Evolutionary conservation across 2,329 filamentous ascomycete species (phyloP), one percentile per base, ranked within the genome.

Genomic region (Cercospora zeina): DNA sequence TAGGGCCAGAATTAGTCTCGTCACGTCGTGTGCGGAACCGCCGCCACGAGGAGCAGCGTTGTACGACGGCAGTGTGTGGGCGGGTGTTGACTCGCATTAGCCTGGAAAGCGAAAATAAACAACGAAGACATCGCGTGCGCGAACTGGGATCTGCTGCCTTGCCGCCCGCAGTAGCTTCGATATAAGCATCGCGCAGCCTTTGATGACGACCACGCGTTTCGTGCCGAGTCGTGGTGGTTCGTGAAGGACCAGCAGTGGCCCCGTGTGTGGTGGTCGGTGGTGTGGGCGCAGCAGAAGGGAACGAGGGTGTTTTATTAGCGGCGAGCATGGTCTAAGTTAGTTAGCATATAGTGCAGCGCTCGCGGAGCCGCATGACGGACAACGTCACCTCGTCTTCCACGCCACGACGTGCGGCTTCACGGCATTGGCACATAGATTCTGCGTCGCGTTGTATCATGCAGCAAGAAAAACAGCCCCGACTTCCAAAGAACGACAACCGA

Each of bases 11-110:
- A 21, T 49, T 49, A 49, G 42, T 49, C 42, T 49, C 24, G n/a
- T n/a, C n/a, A n/a, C n/a, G n/a, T n/a, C n/a, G 31, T 10, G 11
- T 24, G 42, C 24, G 42, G 42, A 21, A 49, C 42, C 21, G 42
- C 42, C 42, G 59, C 30, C 59, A 62, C 58, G 58, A 60, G 51
- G 58, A 54, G 49, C 37, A 53, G 45, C 59, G 54, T 56, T 62
- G 59, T 53, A 57, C 53, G 50, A 36, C 53, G 51, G 14, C 31
- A 53, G 49, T 14, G 49, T 53, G 31, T 31, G 49, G 30, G 27
- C 33, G 49, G 30, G 27, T 24, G 54, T 45, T 60, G 61, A 60
- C 61, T 63, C 56, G 61, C 61, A 63, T 59, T 55, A 63, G 56
- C 33, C 27, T 53, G n/a, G 30, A 34, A 53, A 33, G n/a, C 31